Percentiles rank a stretch among this genome's conserved stretches.
Evolutionary conservation across 192 early-diverging fungal species (phyloP).

Genomic region (Fimicolochytrium jonesii): DNA sequence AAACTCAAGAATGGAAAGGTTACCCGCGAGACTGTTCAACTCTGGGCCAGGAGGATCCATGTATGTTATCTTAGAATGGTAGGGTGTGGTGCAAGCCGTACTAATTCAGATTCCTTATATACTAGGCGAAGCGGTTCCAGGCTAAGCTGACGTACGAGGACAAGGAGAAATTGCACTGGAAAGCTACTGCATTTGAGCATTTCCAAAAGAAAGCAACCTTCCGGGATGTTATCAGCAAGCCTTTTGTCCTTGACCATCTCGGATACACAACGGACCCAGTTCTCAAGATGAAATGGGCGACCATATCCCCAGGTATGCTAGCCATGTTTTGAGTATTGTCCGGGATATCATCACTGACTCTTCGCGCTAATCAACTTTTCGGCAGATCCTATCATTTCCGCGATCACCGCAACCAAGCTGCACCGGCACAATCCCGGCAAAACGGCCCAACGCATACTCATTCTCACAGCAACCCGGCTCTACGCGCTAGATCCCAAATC

Average conservation of each 20-base stretch:
- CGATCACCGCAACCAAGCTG: constrained; percentile 4
- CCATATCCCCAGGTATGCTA: neutral
- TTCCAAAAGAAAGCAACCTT: constrained; percentile 4
- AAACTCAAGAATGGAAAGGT: no score
- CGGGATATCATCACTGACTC: neutral
- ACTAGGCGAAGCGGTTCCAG: no score
- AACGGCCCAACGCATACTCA: neutral
- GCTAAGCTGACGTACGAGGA: no score
- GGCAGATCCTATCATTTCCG: neutral
- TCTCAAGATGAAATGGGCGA: neutral
- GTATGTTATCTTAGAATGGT: no score
- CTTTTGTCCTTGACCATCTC: neutral
- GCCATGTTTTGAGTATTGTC: neutral
- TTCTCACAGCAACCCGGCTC: neutral
- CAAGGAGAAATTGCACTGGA: no score
- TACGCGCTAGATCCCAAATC: constrained; percentile 1
- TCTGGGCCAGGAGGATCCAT: no score
- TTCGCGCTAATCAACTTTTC: neutral
- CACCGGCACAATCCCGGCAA: constrained; percentile 11
- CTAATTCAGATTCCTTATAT: no score
- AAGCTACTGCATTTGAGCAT: neutral
- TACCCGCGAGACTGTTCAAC: no score
- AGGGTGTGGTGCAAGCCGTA: no score
- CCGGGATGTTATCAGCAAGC: neutral
- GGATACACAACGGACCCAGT: neutral